Conservation (phyloP, 2,329 filamentous ascomycete genomes). For the Ophiocordyceps polyrhachis-furcata region DNA sequence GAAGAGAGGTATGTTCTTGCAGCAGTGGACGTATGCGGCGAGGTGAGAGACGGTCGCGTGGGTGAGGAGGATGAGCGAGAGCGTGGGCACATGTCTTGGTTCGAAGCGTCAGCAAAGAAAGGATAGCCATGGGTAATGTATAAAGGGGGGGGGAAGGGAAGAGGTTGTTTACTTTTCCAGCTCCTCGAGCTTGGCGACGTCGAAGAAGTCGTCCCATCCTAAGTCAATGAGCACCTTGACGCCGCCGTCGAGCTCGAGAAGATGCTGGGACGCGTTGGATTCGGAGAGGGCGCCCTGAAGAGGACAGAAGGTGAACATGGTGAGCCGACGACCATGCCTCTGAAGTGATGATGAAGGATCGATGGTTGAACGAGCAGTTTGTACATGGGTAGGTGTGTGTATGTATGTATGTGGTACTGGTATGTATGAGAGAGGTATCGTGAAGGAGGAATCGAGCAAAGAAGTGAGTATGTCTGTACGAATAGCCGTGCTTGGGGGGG, state of each 20-base stretch:
- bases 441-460: no score
- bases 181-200: conserved; percentile 62
- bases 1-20: conserved; percentile 88
- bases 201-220: conserved; percentile 89
- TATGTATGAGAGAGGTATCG: no score
- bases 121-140: background rate
- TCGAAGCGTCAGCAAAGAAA: background rate
- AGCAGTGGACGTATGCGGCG: conserved; percentile 87
- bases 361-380: no score
- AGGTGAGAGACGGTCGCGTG: conserved; percentile 85
- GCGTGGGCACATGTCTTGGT: conserved; percentile 63
- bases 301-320: conserved; percentile 92
- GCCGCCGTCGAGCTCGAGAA: conserved; percentile 88
- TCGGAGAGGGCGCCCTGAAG: conserved; percentile 80
- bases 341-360: no score
- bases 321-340: conserved; percentile 6
- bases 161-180: conserved; percentile 79
- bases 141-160: background rate
- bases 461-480: no score
- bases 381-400: no score
- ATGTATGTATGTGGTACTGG: no score
- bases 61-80: conserved; percentile 85
- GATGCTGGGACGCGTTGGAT: conserved; percentile 78
- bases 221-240: conserved; percentile 91
- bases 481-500: no score